These are phyloP conservation scores for Camillea tinctor DNA, from an alignment of 2,329 filamentous ascomycete genomes.

Conservation along the genomic window DNA sequence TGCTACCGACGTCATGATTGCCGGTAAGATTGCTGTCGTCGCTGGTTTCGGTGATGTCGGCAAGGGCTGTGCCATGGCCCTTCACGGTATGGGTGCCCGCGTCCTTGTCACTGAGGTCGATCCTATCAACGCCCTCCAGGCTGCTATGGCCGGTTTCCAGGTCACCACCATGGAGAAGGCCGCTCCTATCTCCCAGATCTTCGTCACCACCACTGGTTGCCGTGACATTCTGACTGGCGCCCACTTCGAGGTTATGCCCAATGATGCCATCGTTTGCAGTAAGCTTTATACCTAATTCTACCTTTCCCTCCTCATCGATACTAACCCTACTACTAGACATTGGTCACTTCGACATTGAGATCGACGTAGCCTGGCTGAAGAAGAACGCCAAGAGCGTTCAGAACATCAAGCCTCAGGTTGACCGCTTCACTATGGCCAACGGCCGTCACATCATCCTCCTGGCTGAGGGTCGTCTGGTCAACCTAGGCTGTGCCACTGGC, in stretches of 20 bases:
- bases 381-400: constrained; percentile 87
- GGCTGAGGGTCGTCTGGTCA: constrained; percentile 97
- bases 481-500: constrained; percentile 97
- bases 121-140: constrained; percentile 99
- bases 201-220: constrained; percentile 98
- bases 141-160: constrained; percentile 94
- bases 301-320: constrained; percentile 11
- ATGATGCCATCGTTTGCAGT: constrained; percentile 99
- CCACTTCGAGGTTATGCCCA: constrained; percentile 94
- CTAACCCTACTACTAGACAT: constrained; percentile 61
- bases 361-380: constrained; percentile 99
- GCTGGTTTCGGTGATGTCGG: constrained; percentile 98
- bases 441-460: constrained; percentile 98
- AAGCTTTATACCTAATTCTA: constrained; percentile 37
- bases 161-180: constrained; percentile 98
- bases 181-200: constrained; percentile 86
- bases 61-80: constrained; percentile 96
- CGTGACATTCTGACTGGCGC: constrained; percentile 90
- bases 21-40: constrained; percentile 96
- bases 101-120: constrained; percentile 97
- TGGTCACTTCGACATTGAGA: constrained; percentile 99
- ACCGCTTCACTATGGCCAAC: constrained; percentile 92
- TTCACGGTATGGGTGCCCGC: constrained; percentile 95
- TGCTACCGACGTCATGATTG: constrained; percentile 99
- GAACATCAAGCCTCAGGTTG: constrained; percentile 99